These are phyloP conservation scores for Phytopythium litorale DNA, from an alignment of 352 stramenopile genomes.

Conservation along the genomic window DNA sequence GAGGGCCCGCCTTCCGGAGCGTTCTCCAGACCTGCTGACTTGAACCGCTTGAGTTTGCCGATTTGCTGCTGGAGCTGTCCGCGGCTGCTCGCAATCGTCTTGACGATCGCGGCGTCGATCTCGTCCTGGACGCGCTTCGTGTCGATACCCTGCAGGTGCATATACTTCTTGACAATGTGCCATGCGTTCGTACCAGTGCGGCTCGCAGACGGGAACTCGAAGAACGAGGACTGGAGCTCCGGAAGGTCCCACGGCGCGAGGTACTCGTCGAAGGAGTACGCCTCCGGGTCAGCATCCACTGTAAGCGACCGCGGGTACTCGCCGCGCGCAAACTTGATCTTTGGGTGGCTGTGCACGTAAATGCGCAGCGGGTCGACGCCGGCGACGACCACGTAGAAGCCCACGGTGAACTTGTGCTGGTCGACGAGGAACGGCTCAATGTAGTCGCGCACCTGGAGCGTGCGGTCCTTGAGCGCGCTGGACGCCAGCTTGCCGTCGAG, in stretches of 20 bases:
- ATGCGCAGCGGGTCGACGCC: conserved; percentile 81
- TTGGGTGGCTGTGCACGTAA: conserved; percentile 75
- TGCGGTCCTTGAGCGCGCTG: conserved; percentile 42
- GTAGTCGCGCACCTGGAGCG: conserved; percentile 68
- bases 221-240: conserved; percentile 52
- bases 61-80: conserved; percentile 44
- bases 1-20: conserved; percentile 22
- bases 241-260: conserved; percentile 71
- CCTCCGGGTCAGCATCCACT: conserved; percentile 28
- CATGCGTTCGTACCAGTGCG: conserved; percentile 63
- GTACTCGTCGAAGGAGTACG: conserved; percentile 68
- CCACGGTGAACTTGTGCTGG: conserved; percentile 85
- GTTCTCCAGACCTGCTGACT: background rate
- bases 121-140: conserved; percentile 57
- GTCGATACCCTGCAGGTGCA: conserved; percentile 56
- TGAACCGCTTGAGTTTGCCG: conserved; percentile 37
- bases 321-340: conserved; percentile 68
- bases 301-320: conserved; percentile 47
- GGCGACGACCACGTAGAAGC: conserved; percentile 85
- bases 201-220: conserved; percentile 52
- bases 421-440: conserved; percentile 84
- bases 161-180: conserved; percentile 58
- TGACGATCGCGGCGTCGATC: conserved; percentile 61
- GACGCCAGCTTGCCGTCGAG: conserved; percentile 41
- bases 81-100: conserved; percentile 55